phyloP scores from a whole-genome alignment of 2,329 filamentous ascomycete species.

The Torrubiella hemipterigena region DNA sequence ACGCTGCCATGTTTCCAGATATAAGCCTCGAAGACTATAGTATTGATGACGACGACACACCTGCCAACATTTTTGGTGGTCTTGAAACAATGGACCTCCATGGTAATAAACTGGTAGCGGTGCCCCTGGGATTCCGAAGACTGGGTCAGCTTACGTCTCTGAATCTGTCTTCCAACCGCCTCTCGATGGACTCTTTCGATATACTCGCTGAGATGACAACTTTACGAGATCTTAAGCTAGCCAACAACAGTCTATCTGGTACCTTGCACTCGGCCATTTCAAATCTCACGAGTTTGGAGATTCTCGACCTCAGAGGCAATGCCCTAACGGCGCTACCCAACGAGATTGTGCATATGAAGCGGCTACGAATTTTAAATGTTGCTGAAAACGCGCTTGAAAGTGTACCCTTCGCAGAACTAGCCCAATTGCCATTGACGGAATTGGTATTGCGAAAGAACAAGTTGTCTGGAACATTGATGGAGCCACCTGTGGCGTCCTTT shows the following conservation, averaged over 20 bases:
- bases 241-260: conserved; percentile 63
- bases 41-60: conserved; percentile 48
- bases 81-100: conserved; percentile 77
- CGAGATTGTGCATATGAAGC: conserved; percentile 52
- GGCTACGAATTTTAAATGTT: conserved; percentile 66
- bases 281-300: conserved; percentile 58
- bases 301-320: conserved; percentile 73
- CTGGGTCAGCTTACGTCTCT: conserved; percentile 65
- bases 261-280: conserved; percentile 52
- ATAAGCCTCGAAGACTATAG: conserved; percentile 41
- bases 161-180: conserved; percentile 75
- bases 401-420: conserved; percentile 59
- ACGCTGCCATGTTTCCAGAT: conserved; percentile 71
- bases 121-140: conserved; percentile 66
- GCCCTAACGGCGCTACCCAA: conserved; percentile 59
- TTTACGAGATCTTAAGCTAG: conserved; percentile 70
- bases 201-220: conserved; percentile 60
- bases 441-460: conserved; percentile 68
- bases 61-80: conserved; percentile 68
- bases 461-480: conserved; percentile 60
- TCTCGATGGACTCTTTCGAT: conserved; percentile 60
- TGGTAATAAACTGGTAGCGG: conserved; percentile 60
- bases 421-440: conserved; percentile 58
- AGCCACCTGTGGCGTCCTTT: conserved; percentile 44
- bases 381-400: conserved; percentile 64